These are phyloP conservation scores for Ogataea minuta DNA, from an alignment of 805 yeast species.

Conservation along the genomic window DNA sequence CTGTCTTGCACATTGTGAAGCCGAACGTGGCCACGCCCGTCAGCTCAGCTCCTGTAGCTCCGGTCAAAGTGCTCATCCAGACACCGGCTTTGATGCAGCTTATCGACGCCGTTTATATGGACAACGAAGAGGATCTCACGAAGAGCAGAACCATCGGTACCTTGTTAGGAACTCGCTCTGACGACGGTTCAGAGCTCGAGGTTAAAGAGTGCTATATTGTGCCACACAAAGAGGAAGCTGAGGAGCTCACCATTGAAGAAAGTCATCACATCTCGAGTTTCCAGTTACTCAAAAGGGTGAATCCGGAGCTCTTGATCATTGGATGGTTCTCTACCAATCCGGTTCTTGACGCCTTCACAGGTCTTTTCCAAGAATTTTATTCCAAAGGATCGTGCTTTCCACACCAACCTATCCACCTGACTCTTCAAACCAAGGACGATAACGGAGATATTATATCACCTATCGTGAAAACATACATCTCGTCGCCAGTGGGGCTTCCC, in stretches of 20 bases:
- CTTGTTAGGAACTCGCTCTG: slow-evolving; percentile 75
- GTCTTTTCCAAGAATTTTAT: slow-evolving; percentile 78
- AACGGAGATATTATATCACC: slow-evolving; percentile 51
- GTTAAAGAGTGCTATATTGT: slow-evolving; percentile 76
- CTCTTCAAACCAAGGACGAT: slow-evolving; percentile 58
- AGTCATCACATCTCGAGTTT: slow-evolving; percentile 69
- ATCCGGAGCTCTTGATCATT: slow-evolving; percentile 72
- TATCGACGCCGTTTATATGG: slow-evolving; percentile 65
- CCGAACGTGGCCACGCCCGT: slow-evolving; percentile 45
- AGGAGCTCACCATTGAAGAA: slow-evolving; percentile 74
- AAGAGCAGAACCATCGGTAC: slow-evolving; percentile 76
- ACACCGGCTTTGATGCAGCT: slow-evolving; percentile 74
- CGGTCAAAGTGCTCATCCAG: slow-evolving; percentile 56
- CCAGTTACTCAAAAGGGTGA: slow-evolving; percentile 70
- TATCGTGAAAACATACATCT: slow-evolving; percentile 63
- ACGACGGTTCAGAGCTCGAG: slow-evolving; percentile 75
- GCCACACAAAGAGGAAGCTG: slow-evolving; percentile 74
- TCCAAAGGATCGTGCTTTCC: slow-evolving; percentile 72
- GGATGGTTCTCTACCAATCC: slow-evolving; percentile 79
- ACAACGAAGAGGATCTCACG: slow-evolving; percentile 39
- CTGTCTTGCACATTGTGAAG: slow-evolving; percentile 39
- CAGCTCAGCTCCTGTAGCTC: slow-evolving; percentile 33
- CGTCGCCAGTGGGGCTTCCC: slow-evolving; percentile 64
- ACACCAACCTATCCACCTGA: slow-evolving; percentile 74
- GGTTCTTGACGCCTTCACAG: slow-evolving; percentile 66